Evolutionary conservation across 2,329 filamentous ascomycete genomes (phyloP), one percentile per base, ranked within the genome.

Genomic region (Trichophyton mentagrophytes): DNA sequence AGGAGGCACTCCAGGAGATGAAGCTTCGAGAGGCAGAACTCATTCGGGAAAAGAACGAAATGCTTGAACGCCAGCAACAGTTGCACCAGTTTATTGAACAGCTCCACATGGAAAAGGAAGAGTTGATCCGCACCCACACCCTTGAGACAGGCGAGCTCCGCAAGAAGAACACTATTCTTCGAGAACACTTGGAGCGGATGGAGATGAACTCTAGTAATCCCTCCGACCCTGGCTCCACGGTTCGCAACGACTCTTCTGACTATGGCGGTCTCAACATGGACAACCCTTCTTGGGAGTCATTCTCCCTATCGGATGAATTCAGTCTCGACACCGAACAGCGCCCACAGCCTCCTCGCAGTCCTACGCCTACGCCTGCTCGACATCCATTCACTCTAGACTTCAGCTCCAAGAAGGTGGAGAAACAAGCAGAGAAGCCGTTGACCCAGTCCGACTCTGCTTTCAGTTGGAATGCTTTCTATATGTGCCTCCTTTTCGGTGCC

Each of bases 401-500:
- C 60, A 70, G 75, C 20, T 30, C 57, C 44, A 64, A 64, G 59
- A 73, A 73, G 63, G 75, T 78, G 38, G 72, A 72, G 55, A 70
- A 67, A 63, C 62, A 63, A 53, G 59, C 66, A 51, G 72, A 73
- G 55, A 76, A 73, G 64, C 49, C 66, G 71, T 46, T 73, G 78
- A 53, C 25, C 49, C 60, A 79, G 80, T 61, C 77, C 63, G 86
- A 89, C 66, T 88, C 91, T 68, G 89, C 90, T 58, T 77, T 78
- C 69, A 78, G 76, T 69, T 78, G 76, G 76, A 77, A 78, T 84
- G 89, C 69, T 77, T 97, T 68, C 81, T 97, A 73, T 87, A 95
- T 96, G 90, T 88, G 96, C 67, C 88, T 99, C 70, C 87, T 99
- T 60, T 91, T 96, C 65, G 93, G 93, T 71, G 93, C 93, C 59